Base-by-base conservation (phyloP, 805 yeast species). In the Candida pseudoglaebosa region DNA sequence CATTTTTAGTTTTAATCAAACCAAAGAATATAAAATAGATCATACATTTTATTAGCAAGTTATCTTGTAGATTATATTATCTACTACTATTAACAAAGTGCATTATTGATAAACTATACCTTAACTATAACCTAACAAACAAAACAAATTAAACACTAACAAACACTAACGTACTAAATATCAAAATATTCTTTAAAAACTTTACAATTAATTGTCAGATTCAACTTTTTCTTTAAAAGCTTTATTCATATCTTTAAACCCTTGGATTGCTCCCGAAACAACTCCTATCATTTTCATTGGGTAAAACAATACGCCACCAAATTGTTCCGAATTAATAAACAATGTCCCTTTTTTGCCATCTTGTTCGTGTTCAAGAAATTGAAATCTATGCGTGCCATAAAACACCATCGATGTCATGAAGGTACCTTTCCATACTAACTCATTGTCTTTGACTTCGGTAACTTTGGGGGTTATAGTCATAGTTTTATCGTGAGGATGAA, bases 161-260 rank as follows among this genome's bases (percentile, higher is more conserved):
- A n/a, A n/a, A n/a, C n/a, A n/a, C n/a, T n/a, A n/a, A n/a, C n/a
- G n/a, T n/a, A n/a, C n/a, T n/a, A n/a, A n/a, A n/a, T n/a, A n/a
- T n/a, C n/a, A n/a, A n/a, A n/a, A n/a, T n/a, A n/a, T n/a, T n/a
- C n/a, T n/a, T n/a, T n/a, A n/a, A n/a, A n/a, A n/a, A n/a, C n/a
- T n/a, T n/a, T n/a, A n/a, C n/a, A n/a, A n/a, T n/a, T n/a, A n/a
- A n/a, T n/a, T n/a, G n/a, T n/a, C 13, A 12, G 29, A 8, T 20
- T 32, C 34, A 13, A 32, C 34, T 13, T 32, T 14, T 13, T 16
- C 13, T 18, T 32, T 32, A 4, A 32, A n/a, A 7, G 34, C 34
- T 5, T 32, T 15, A 24, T 32, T 32, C 34, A 32, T 19, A n/a
- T 16, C 34, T 7, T 15, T 14, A 13, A 32, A 32, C 6, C 34